Evolutionary conservation across 2,329 filamentous ascomycete species (phyloP), one percentile per base, ranked within the genome.

Genomic region (Trichoderma afroharzianum): DNA sequence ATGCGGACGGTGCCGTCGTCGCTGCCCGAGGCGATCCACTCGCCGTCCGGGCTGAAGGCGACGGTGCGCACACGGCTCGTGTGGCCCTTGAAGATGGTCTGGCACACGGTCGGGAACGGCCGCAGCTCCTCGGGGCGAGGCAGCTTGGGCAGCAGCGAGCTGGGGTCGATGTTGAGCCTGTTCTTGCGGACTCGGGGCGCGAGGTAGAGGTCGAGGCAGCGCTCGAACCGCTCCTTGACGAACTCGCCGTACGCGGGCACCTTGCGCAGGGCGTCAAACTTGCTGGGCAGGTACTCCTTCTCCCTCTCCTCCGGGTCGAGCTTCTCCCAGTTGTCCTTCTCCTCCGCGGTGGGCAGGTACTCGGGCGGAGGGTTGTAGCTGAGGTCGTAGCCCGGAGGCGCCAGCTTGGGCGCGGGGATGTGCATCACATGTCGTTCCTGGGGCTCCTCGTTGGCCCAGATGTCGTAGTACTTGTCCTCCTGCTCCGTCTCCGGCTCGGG

Each of bases 281-380:
- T 91, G 72, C 90, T 90, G 2, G 97, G 93, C 39, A 99, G 83
- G 77, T 94, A 99, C 63, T 97, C 93, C 79, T 91, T 94, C 76
- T 97, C 93, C 70, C 95, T 88, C 74, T 99, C 96, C 80, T 98
- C 96, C 3, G 93, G 92, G 74, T 98, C 95, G 30, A 89, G 86
- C 67, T 92, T 88, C 77, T 97, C 90, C 96, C 96, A 99, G 15
- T 88, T 88, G 75, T 93, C 90, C 80, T 88, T 93, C 83, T 99
- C 96, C 50, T 93, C 90, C 77, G 92, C 89, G 69, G 93, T 92
- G 1, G 95, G 97, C 2, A 99, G 85, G 80, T 98, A 99, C 83
- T 99, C 96, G 4, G 92, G 89, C 63, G 97, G 96, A 28, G 96
- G 96, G 81, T 98, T 97, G 81, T 99, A 98, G 78, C 94, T 97